Evolutionary conservation across 768 basidiomycete species (phyloP).

Genomic region (Hygrophoropsis aurantiaca): DNA sequence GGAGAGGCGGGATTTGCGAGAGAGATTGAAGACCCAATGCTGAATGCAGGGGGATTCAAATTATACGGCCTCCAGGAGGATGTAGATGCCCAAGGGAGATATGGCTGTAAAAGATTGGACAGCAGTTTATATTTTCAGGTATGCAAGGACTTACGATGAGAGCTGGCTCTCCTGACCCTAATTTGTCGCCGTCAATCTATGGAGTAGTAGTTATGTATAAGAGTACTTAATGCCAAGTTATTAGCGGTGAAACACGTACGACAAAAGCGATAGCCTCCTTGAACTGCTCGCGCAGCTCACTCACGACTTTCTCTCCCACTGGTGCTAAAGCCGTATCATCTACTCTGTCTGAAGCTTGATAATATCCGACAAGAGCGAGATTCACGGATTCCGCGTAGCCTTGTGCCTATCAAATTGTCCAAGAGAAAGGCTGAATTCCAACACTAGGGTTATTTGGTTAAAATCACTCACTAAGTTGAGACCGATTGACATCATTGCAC

Average conservation of each 20-base stretch:
- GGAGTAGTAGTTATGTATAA: slow-evolving; percentile 6
- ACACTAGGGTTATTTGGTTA: neutral
- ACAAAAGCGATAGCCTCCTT: slow-evolving; percentile 66
- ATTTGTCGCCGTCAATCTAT: slow-evolving; percentile 61
- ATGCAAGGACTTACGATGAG: slow-evolving; percentile 49
- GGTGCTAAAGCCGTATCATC: slow-evolving; percentile 62
- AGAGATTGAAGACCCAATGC: slow-evolving; percentile 43
- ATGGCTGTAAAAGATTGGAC: slow-evolving; percentile 42
- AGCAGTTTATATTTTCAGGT: neutral
- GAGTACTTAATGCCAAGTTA: neutral
- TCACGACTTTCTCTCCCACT: slow-evolving; percentile 63
- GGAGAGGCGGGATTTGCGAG: slow-evolving; percentile 48
- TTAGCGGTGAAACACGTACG: slow-evolving; percentile 39
- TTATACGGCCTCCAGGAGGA: slow-evolving; percentile 48
- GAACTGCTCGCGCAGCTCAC: slow-evolving; percentile 54
- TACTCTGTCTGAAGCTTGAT: slow-evolving; percentile 68
- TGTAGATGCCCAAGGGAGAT: slow-evolving; percentile 39
- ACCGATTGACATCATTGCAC: slow-evolving; percentile 86
- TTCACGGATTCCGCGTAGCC: slow-evolving; percentile 56
- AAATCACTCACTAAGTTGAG: slow-evolving; percentile 61
- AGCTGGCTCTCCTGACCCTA: slow-evolving; percentile 53
- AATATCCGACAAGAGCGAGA: slow-evolving; percentile 66
- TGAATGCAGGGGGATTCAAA: slow-evolving; percentile 41
- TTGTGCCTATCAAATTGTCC: slow-evolving; percentile 43
- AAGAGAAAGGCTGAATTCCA: slow-evolving; percentile 1